Conservation (phyloP, 768 basidiomycete genomes). For the Lentinula detonsa region DNA sequence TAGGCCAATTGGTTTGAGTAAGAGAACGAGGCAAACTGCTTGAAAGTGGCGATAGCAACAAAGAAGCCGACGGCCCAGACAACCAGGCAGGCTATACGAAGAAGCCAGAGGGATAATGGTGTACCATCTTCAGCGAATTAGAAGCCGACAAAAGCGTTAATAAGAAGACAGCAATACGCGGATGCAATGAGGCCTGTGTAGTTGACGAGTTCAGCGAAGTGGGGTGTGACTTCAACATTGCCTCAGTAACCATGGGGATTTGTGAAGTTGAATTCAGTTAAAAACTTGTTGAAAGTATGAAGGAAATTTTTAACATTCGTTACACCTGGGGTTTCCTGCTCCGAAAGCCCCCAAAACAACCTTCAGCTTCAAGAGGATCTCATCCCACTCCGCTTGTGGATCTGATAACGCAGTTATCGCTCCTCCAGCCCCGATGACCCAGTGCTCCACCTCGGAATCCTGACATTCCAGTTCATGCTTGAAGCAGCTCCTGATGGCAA, state of each 20-base stretch:
- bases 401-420: slow-evolving; percentile 93
- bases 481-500: slow-evolving; percentile 91
- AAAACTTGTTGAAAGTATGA: neutral
- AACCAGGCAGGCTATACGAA: slow-evolving; percentile 80
- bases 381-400: slow-evolving; percentile 86
- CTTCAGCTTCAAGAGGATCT: slow-evolving; percentile 86
- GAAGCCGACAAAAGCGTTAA: slow-evolving; percentile 99
- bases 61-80: slow-evolving; percentile 88
- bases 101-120: slow-evolving; percentile 91
- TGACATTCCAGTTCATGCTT: slow-evolving; percentile 39
- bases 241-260: too few relatives aligned
- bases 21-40: too few relatives aligned
- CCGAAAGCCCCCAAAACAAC: slow-evolving; percentile 69
- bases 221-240: too few relatives aligned
- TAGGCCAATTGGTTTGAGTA: too few relatives aligned
- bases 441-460: slow-evolving; percentile 39
- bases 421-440: slow-evolving; percentile 89
- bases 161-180: slow-evolving; percentile 86
- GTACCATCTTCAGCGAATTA: slow-evolving; percentile 99
- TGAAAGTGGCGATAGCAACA: slow-evolving; percentile 90
- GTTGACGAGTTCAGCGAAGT: too few relatives aligned
- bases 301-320: neutral
- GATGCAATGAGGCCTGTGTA: slow-evolving; percentile 92
- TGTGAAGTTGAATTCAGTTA: slow-evolving; percentile 4
- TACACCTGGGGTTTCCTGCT: slow-evolving; percentile 15